Evolutionary conservation across 1,284 basidiomycete genomes (phyloP).

Genomic region (Melanopsichium pennsylvanicum): DNA sequence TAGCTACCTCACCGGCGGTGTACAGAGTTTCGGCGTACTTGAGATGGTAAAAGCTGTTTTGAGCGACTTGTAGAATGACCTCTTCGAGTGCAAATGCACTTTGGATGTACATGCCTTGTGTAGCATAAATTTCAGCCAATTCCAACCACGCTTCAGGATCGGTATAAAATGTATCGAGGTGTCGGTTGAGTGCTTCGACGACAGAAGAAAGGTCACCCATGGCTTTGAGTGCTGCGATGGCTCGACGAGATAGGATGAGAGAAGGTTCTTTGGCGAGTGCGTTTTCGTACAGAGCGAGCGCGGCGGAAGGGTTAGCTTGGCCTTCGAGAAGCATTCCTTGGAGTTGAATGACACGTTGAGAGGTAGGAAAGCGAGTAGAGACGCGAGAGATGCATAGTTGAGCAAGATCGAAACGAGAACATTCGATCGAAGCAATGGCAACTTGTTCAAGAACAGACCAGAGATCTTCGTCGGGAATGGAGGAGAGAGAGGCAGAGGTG

Average conservation of each 20-base stretch:
- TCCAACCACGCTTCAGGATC: constrained; percentile 93
- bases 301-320: constrained; percentile 68
- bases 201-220: constrained; percentile 69
- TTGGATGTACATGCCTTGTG: constrained; percentile 76
- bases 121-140: constrained; percentile 85
- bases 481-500: constrained; percentile 69
- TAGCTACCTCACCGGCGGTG: constrained; percentile 73
- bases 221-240: constrained; percentile 73
- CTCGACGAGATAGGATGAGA: constrained; percentile 80
- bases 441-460: constrained; percentile 91
- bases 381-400: constrained; percentile 78
- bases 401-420: constrained; percentile 80
- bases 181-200: constrained; percentile 77
- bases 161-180: constrained; percentile 90
- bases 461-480: constrained; percentile 47
- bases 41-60: constrained; percentile 82
- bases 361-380: constrained; percentile 77
- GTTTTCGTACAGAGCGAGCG: constrained; percentile 76
- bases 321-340: constrained; percentile 86
- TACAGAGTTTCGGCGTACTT: constrained; percentile 87
- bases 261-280: constrained; percentile 77
- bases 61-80: constrained; percentile 79
- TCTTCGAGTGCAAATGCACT: constrained; percentile 81
- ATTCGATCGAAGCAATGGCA: constrained; percentile 82
- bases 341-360: constrained; percentile 83